Conservation (phyloP, 345 rosid species). For the Acer saccharum region DNA sequence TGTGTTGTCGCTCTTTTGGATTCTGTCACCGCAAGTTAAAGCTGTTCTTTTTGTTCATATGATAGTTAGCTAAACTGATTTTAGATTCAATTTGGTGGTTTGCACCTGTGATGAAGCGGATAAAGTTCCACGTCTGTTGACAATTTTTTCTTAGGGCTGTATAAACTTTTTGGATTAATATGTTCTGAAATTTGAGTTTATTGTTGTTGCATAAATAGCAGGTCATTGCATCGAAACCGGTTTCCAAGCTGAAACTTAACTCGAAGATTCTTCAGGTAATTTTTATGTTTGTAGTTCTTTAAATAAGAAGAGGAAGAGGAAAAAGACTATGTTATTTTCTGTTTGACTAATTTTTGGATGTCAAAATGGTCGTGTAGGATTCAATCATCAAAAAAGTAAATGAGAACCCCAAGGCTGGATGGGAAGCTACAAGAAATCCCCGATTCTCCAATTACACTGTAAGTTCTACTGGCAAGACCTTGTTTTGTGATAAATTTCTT, state of each 20-base stretch:
- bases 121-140: not conserved
- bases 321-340: not conserved
- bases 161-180: not conserved
- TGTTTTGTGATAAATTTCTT: not conserved
- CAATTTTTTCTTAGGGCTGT: not conserved
- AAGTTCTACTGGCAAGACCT: slow-evolving; percentile 31
- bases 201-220: slow-evolving; percentile 29
- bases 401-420: slow-evolving; percentile 75
- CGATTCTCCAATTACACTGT: slow-evolving; percentile 75
- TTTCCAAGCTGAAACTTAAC: slow-evolving; percentile 61
- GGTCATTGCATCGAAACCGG: slow-evolving; percentile 42
- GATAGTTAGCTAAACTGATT: not conserved
- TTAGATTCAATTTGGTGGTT: too few species aligned
- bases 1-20: not conserved
- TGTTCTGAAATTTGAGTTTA: not conserved
- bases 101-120: not conserved
- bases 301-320: not conserved
- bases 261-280: slow-evolving; percentile 84
- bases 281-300: not conserved
- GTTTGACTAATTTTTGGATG: slow-evolving; percentile 16
- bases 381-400: slow-evolving; percentile 75
- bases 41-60: not conserved
- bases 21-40: not conserved
- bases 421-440: slow-evolving; percentile 82
- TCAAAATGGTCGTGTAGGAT: slow-evolving; percentile 43